Percentiles rank a stretch among this genome's conserved stretches.
Evolutionary conservation across 2,329 filamentous ascomycete species (phyloP).

Genomic region (Bimuria novae-zelandiae): DNA sequence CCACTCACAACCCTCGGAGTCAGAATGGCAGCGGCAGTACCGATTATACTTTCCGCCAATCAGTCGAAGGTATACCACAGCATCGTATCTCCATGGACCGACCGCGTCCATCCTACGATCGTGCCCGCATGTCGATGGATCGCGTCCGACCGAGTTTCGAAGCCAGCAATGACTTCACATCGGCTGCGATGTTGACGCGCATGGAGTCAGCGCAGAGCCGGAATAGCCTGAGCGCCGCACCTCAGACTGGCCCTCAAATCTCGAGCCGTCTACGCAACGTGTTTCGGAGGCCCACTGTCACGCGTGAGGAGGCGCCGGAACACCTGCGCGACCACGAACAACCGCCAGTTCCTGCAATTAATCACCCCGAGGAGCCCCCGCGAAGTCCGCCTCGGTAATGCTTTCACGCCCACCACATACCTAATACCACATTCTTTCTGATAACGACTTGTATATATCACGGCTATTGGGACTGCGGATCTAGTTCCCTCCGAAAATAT

Average conservation of each 20-base stretch:
- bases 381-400: slow-evolving; percentile 24
- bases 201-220: slow-evolving; percentile 69
- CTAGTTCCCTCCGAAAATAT: slow-evolving; percentile 25
- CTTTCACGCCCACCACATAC: slow-evolving; percentile 9
- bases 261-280: slow-evolving; percentile 37
- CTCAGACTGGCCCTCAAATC: slow-evolving; percentile 14
- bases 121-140: slow-evolving; percentile 86
- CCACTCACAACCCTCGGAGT: slow-evolving; percentile 73
- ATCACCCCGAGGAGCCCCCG: slow-evolving; percentile 21
- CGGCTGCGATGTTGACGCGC: slow-evolving; percentile 79
- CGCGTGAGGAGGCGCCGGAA: slow-evolving; percentile 39
- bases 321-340: slow-evolving; percentile 16
- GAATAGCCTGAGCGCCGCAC: slow-evolving; percentile 27
- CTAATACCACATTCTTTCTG: slow-evolving; percentile 26
- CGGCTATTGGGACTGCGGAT: slow-evolving; percentile 20
- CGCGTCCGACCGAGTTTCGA: slow-evolving; percentile 83
- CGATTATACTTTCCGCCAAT: slow-evolving; percentile 70
- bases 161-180: slow-evolving; percentile 87
- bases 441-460: slow-evolving; percentile 39
- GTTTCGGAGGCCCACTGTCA: slow-evolving; percentile 38
- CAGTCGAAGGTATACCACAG: slow-evolving; percentile 35
- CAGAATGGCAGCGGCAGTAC: slow-evolving; percentile 95
- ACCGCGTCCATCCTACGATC: slow-evolving; percentile 82
- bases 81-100: slow-evolving; percentile 43
- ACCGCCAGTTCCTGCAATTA: slow-evolving; percentile 26